Conservation (phyloP, 164 flowering plant genomes). For the Vitis vinifera region ASM3070453v1 NC_081815.1:15683501-15684000, state of each 20-base stretch:
- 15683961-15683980: slow-evolving; percentile 24
- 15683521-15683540: background rate
- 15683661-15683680: slow-evolving; percentile 31
- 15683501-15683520: background rate
- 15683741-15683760: slow-evolving; percentile 41
- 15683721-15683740: slow-evolving; percentile 31
- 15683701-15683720: slow-evolving; percentile 31
- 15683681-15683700: slow-evolving; percentile 38
- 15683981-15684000: slow-evolving; percentile 34
- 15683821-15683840: slow-evolving; percentile 36
- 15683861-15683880: slow-evolving; percentile 53
- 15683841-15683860: slow-evolving; percentile 88
- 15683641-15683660: slow-evolving; percentile 19
- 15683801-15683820: slow-evolving; percentile 34
- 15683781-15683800: slow-evolving; percentile 32
- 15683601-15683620: background rate
- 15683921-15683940: slow-evolving; percentile 58
- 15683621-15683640: background rate
- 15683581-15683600: background rate
- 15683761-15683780: slow-evolving; percentile 51
- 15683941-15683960: slow-evolving; percentile 44
- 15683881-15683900: slow-evolving; percentile 63
- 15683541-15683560: slow-evolving; percentile 15
- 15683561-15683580: background rate
- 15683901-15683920: slow-evolving; percentile 65